A percentile compares a stretch with the other conserved stretches of the same genome.
Conservation (phyloP, 495 filamentous ascomycete genomes). For the Copromyces sp. region DNA sequence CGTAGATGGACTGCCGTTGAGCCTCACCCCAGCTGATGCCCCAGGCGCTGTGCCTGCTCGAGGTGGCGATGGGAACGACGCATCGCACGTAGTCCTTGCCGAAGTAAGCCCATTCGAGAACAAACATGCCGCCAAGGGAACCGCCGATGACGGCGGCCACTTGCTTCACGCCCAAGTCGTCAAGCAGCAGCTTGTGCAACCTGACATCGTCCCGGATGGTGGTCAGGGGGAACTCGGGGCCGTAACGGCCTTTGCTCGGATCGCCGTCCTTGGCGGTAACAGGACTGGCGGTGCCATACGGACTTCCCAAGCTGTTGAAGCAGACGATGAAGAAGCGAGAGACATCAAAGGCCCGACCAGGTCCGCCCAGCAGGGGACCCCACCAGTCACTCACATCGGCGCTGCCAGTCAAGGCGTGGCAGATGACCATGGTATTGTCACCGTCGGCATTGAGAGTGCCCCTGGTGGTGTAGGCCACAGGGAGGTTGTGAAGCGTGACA, state of each 20-base stretch:
- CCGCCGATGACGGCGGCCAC: constrained; percentile 87
- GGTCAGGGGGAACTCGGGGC: constrained; percentile 91
- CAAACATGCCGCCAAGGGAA: constrained; percentile 98
- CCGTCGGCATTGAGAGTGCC: constrained; percentile 62
- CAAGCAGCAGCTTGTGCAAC: constrained; percentile 83
- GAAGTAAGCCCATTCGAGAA: constrained; percentile 93
- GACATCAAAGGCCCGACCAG: constrained; percentile 84
- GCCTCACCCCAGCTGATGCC: constrained; percentile 98
- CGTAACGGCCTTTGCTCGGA: constrained; percentile 64
- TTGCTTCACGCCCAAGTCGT: constrained; percentile 77
- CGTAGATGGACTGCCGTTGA: constrained; percentile 95
- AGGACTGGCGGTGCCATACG: constrained; percentile 92
- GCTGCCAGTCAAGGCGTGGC: constrained; percentile 91
- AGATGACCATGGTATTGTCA: constrained; percentile 94
- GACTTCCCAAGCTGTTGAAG: constrained; percentile 91
- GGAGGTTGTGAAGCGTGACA: constrained; percentile 75
- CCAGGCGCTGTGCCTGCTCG: constrained; percentile 94
- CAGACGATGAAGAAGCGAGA: constrained; percentile 91
- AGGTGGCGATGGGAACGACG: constrained; percentile 92
- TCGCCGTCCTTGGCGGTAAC: constrained; percentile 81
- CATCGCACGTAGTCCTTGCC: constrained; percentile 86
- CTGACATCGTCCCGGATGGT: constrained; percentile 94
- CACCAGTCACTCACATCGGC: constrained; percentile 98
- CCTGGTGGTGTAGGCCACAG: constrained; percentile 82
- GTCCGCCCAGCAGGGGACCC: constrained; percentile 84